Evolutionary conservation across 441 rosid genomes (phyloP), one percentile per base, ranked within the genome.

Genomic region (Pelargonium cotyledonis): DNA sequence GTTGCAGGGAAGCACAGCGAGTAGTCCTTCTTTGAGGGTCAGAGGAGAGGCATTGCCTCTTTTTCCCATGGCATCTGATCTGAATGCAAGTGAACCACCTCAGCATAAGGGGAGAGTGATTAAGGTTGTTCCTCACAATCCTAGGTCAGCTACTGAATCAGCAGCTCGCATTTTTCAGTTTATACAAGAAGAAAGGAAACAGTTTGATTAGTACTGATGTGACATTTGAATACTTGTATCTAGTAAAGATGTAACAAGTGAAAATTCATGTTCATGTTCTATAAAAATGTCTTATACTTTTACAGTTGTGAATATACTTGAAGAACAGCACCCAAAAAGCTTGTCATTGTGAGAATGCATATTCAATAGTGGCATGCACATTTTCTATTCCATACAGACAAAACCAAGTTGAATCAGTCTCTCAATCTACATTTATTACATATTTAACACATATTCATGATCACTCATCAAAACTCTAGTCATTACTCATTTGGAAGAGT

Each of bases 101-200:
- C 82, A 46, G 51, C 81, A 47, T 71, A 81, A 46, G 58, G 40
- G 76, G 6, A 78, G 80, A 68, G 97, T 86, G 79, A 94, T 94
- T 68, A 86, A 76, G 70, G 99, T 91, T 66, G 92, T 91, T 55
- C 99, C 97, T 46, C 96, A 87, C 79, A 90, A 89, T 65, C 79
- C 82, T 0, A 86, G 85, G 73, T 81, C 86, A 0, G 97, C 99
- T 6, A 84, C 88, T 5, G 96, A 82, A 72, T 89, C 96, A 0
- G 97, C 81, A 2, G 96, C 91, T 14, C 83, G 99, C 19, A 94
- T 94, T 71, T 88, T 94, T 81, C 86, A 68, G 71, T 89, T 92
- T 3, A 89, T 94, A 82, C 97, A 91, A 75, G 85, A 85, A 76
- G 96, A 87, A 76, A 82, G 97, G 79, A 85, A 80, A 75, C 81